Evolutionary conservation across 179 eudicot species (phyloP).

Genomic region (Camellia oleifera): DNA sequence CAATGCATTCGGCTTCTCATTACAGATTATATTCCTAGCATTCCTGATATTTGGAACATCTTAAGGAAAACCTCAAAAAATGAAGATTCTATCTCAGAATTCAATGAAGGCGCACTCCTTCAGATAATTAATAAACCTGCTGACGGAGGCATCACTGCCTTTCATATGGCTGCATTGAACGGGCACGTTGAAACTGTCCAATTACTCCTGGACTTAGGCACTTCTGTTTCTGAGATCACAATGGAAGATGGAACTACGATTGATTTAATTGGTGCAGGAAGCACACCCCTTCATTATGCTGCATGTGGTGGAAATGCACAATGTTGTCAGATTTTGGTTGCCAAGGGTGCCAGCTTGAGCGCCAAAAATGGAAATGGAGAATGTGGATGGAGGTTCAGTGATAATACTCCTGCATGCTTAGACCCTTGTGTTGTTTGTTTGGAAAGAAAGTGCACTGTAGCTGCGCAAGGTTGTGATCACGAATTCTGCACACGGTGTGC

Average conservation of each 20-base stretch:
- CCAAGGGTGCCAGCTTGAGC: conserved; percentile 68
- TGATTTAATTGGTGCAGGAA: conserved; percentile 90
- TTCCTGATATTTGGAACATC: conserved; percentile 50
- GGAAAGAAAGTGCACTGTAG: no score
- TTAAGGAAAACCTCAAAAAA: conserved; percentile 43
- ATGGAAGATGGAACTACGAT: conserved; percentile 93
- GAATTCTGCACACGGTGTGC: no score
- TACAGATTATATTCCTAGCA: conserved; percentile 83
- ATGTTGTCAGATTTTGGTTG: conserved; percentile 87
- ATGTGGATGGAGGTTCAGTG: no score
- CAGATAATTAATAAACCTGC: conserved; percentile 77
- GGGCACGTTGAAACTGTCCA: conserved; percentile 78
- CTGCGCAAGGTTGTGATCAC: no score
- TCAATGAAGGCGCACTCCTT: conserved; percentile 60
- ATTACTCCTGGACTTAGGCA: conserved; percentile 80
- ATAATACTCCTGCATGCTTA: no score
- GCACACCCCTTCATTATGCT: conserved; percentile 93
- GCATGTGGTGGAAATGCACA: conserved; percentile 94
- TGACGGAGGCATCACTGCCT: conserved; percentile 92
- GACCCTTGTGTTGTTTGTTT: no score
- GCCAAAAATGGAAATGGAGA: conserved; percentile 63
- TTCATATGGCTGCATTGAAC: conserved; percentile 97
- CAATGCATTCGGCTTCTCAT: conserved; percentile 85
- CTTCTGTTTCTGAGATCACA: conserved; percentile 67
- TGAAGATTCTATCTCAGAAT: conserved; percentile 43